Base-by-base conservation (phyloP, 169 alveolate species). In the Ichthyophthirius multifiliis region DNA sequence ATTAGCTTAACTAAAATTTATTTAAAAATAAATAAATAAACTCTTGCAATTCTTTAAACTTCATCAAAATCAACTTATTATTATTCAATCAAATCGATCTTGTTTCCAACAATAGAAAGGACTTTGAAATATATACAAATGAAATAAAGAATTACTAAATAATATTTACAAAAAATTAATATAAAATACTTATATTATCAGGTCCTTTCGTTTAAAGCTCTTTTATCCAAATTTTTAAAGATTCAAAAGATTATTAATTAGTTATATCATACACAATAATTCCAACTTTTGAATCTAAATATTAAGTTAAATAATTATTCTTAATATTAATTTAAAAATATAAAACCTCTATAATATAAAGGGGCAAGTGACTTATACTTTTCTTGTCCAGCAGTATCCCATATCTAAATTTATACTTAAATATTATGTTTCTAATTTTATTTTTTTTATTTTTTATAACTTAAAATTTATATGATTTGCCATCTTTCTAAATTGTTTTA, bases 191-290 rank as follows among this genome's bases (percentile, higher is more conserved):
- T 44, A 89, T 48, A 48, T 84, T 67, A n/a, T 89, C 76, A 18
- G 85, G 85, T 35, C 85, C 90, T 47, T 80, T 39, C 5, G 64
- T 74, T 43, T 81, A 76, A 1, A 80, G 71, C 62, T 83, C 91
- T 16, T 74, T 74, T 2, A 80, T 82, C 98, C 98, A 95, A 7
- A 90, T 86, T 62, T 90, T 89, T 7, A 97, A 94, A 23, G 89
- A 89, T 71, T 91, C 96, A 65, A 93, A 88, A 30, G 95, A 92
- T 27, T 79, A 88, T 30, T 92, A 88, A 39, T 91, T 81, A 30
- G 97, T 87, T 30, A 78, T 65, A 44, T 78, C 84, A 64, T 65
- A 78, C 7, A 78, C 78, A 4, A 78, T 67, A 15, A 78, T 31
- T 12, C 78, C 84, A 4, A 65, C 43, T 34, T 48, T 20, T 5